Evolutionary conservation across 2,329 filamentous ascomycete species (phyloP).

Genomic region (Myriosclerotinia curreyana): DNA sequence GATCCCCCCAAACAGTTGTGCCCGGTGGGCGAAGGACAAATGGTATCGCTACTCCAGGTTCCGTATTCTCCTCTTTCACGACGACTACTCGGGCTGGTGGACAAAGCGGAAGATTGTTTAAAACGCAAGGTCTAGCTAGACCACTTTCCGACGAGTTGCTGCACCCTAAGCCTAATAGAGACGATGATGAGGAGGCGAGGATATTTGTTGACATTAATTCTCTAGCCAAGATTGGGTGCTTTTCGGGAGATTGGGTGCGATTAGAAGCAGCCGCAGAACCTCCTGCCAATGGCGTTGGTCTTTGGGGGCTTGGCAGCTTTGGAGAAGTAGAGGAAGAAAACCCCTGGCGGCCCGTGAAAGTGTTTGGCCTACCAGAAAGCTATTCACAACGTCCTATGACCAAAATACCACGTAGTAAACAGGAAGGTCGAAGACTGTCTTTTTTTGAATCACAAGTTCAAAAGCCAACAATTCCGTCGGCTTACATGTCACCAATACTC

Average conservation of each 20-base stretch:
- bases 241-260: constrained; percentile 95
- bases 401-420: constrained; percentile 55
- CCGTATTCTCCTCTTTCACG: constrained; percentile 85
- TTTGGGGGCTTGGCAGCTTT: constrained; percentile 66
- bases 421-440: constrained; percentile 52
- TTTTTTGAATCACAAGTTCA: constrained; percentile 69
- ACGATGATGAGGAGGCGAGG: constrained; percentile 84
- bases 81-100: constrained; percentile 74
- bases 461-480: constrained; percentile 55
- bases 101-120: constrained; percentile 76
- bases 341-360: constrained; percentile 78
- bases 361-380: constrained; percentile 83
- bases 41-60: constrained; percentile 77
- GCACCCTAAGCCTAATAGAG: constrained; percentile 72
- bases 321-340: constrained; percentile 57
- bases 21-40: constrained; percentile 60
- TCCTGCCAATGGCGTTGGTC: constrained; percentile 61
- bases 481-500: constrained; percentile 80
- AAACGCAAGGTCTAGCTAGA: constrained; percentile 70
- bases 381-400: constrained; percentile 60
- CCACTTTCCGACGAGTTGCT: constrained; percentile 73
- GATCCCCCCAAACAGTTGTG: constrained; percentile 69
- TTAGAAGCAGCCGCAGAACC: constrained; percentile 76
- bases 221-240: constrained; percentile 86
- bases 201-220: constrained; percentile 88